Conservation (phyloP, 257 asterid species). For the Mitragyna speciosa region DNA sequence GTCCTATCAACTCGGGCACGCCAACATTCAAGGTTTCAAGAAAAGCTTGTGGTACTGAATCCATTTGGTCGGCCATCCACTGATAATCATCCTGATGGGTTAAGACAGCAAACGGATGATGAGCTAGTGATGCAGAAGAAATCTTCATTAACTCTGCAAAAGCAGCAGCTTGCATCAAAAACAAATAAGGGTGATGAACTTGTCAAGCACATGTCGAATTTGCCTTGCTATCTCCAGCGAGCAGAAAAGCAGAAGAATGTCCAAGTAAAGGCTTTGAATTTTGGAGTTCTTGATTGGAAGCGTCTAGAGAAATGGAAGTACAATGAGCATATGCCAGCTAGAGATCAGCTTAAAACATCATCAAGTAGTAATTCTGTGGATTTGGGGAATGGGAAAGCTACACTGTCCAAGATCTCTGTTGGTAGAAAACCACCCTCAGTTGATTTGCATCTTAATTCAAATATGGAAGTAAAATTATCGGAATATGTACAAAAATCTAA, state of each 20-base stretch:
- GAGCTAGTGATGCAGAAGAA: conserved; percentile 32
- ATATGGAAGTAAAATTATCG: conserved; percentile 28
- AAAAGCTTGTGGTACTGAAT: conserved; percentile 28
- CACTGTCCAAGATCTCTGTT: conserved; percentile 17
- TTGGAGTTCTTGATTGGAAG: conserved; percentile 96
- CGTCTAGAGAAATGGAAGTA: conserved; percentile 85
- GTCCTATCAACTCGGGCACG: conserved; percentile 25
- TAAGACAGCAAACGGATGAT: conserved; percentile 26
- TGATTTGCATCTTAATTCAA: conserved; percentile 28
- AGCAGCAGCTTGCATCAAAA: conserved; percentile 25
- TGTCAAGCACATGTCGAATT: conserved; percentile 84
- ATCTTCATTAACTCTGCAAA: conserved; percentile 36
- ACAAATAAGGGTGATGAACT: conserved; percentile 64
- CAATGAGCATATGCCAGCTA: conserved; percentile 64
- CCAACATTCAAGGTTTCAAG: conserved; percentile 28
- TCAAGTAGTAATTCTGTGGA: conserved; percentile 31
- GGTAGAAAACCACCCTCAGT: conserved; percentile 37
- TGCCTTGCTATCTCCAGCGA: conserved; percentile 79
- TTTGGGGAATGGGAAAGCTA: conserved; percentile 41
- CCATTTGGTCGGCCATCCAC: conserved; percentile 45
- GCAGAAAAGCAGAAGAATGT: conserved; percentile 54
- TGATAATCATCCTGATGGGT: conserved; percentile 29
- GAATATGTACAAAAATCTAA: conserved; percentile 26
- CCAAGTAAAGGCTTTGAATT: conserved; percentile 81
- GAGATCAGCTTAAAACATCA: conserved; percentile 42